Percentiles rank a stretch among this genome's conserved stretches.
Conservation (phyloP, 2,329 filamentous ascomycete species). For the Fusarium clavum region DNA sequence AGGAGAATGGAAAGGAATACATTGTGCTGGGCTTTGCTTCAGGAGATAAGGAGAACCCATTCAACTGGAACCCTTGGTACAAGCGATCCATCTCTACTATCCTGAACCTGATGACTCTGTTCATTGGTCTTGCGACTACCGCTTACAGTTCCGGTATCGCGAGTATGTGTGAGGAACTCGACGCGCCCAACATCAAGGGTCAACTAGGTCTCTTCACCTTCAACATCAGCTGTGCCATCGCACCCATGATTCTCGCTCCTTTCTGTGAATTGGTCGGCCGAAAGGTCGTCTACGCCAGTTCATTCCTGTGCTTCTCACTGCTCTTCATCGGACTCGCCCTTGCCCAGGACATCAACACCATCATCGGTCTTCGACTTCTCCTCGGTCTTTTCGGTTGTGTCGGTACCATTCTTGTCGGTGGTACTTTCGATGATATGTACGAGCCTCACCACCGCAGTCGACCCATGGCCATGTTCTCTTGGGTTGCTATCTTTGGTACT, state of each 20-base stretch:
- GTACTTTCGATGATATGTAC: constrained; percentile 44
- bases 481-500: constrained; percentile 41
- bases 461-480: constrained; percentile 44
- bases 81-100: constrained; percentile 41
- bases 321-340: constrained; percentile 39
- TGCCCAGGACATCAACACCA: constrained; percentile 37
- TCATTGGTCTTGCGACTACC: constrained; percentile 39
- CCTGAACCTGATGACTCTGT: constrained; percentile 40
- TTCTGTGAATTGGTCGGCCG: constrained; percentile 40
- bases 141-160: constrained; percentile 40
- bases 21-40: constrained; percentile 39
- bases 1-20: constrained; percentile 37
- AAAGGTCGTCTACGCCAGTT: constrained; percentile 36
- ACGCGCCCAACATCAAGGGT: constrained; percentile 36
- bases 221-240: constrained; percentile 40
- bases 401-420: constrained; percentile 40
- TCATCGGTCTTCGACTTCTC: constrained; percentile 37
- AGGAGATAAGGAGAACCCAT: constrained; percentile 39
- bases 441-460: constrained; percentile 40
- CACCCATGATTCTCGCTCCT: constrained; percentile 35
- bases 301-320: constrained; percentile 38
- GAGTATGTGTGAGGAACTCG: constrained; percentile 31
- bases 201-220: constrained; percentile 40
- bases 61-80: constrained; percentile 44
- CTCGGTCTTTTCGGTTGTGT: constrained; percentile 42